Evolutionary conservation across 495 filamentous ascomycete genomes (phyloP), one percentile per base, ranked within the genome.

Genomic region (Penicillium cosmopolitanum): DNA sequence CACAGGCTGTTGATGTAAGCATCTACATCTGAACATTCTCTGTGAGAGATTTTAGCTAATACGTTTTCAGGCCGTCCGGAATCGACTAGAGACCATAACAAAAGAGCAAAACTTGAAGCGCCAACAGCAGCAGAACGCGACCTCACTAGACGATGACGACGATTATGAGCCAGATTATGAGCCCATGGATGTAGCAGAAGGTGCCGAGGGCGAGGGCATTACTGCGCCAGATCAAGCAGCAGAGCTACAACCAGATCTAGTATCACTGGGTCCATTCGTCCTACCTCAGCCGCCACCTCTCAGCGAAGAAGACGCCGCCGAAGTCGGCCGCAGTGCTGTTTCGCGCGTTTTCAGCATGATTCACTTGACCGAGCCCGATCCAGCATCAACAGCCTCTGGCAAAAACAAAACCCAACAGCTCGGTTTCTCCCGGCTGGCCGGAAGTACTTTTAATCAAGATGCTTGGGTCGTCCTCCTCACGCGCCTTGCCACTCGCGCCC

Each of bases 391-490:
- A 23, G 23, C 23, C 23, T 23, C 23, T 23, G 23, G 62, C 72
- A 81, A 72, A 63, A 63, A 55, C 48, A 73, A 65, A 71, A 75
- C 43, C 61, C 77, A 64, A 53, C 74, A 75, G 54, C 65, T 70
- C 2, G 95, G 95, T 5, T 87, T 98, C 60, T 87, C 91, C 60
- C 83, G 93, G 44, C 78, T 97, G 19, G 95, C 93, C 1, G 93
- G 89, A 11, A 95, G 88, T 69, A 88, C 83, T 4, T 89, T 92
- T 64, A 93, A 96, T 66, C 84, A 89, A 57, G 93, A 97, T 52
- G 89, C 92, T 4, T 98, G 94, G 95, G 81, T 96, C 38, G 92
- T 92, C 1, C 76, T 98, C 16, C 85, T 97, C 55, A 87, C 87
- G 18, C 89, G 95, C 35, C 76, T 98, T 40, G 93, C 93, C 16